A percentile compares a stretch with the other conserved stretches of the same genome.
Conservation (phyloP, 2,329 filamentous ascomycete genomes). For the Pezicula radicicola region DNA sequence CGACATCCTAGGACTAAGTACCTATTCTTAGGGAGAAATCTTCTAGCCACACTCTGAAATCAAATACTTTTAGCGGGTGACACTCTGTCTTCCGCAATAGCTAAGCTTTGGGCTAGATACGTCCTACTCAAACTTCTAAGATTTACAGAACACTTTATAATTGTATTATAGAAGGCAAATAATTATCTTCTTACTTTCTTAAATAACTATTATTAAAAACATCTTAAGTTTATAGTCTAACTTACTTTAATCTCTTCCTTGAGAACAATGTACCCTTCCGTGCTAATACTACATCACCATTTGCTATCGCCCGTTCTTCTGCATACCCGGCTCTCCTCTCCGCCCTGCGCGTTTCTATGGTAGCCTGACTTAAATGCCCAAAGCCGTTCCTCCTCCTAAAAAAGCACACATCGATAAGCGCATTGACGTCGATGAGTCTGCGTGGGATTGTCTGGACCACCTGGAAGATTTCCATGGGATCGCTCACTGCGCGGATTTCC, state of each 20-base stretch:
- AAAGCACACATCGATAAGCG: constrained; percentile 75
- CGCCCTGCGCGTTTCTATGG: constrained; percentile 72
- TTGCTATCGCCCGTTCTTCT: constrained; percentile 24
- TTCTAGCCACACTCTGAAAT: too few relatives aligned
- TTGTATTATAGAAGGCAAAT: too few relatives aligned
- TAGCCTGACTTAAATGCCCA: constrained; percentile 75
- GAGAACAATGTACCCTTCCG: constrained; percentile 1
- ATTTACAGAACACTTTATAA: too few relatives aligned
- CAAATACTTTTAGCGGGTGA: too few relatives aligned
- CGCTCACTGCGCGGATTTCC: constrained; percentile 74
- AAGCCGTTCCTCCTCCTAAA: constrained; percentile 76
- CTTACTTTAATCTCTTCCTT: background rate
- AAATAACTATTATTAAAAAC: too few relatives aligned
- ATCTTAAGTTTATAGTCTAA: too few relatives aligned
- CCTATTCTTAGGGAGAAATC: too few relatives aligned
- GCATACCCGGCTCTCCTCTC: constrained; percentile 55
- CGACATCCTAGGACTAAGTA: too few relatives aligned
- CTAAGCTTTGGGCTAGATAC: too few relatives aligned
- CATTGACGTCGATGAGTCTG: constrained; percentile 76
- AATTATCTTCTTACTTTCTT: too few relatives aligned
- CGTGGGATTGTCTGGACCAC: constrained; percentile 86
- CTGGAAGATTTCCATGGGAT: constrained; percentile 95
- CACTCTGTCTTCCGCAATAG: too few relatives aligned
- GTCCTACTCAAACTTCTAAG: too few relatives aligned
- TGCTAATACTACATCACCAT: background rate